Percentiles rank a stretch among this genome's conserved stretches.
Evolutionary conservation across 2,329 filamentous ascomycete genomes (phyloP).

Genomic region (Claviceps maximensis): DNA sequence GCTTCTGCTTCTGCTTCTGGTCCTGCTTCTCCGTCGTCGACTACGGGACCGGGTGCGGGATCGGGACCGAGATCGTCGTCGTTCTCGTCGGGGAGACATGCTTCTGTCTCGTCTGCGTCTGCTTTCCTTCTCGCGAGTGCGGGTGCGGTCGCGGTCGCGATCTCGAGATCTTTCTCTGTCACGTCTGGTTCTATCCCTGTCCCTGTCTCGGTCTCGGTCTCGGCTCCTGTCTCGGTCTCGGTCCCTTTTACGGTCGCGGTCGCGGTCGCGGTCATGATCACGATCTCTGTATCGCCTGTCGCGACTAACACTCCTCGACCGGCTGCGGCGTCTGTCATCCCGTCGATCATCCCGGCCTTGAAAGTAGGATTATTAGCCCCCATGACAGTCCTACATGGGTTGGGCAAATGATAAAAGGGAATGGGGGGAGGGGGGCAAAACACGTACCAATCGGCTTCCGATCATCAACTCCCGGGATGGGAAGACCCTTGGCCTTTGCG

Average conservation of each 20-base stretch:
- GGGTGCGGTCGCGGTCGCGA: constrained; percentile 19
- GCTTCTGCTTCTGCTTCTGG: constrained; percentile 3
- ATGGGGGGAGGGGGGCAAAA: not conserved
- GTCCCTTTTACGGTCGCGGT: constrained; percentile 20
- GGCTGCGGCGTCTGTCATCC: constrained; percentile 24
- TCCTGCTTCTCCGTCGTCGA: constrained; percentile 26
- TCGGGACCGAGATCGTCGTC: constrained; percentile 18
- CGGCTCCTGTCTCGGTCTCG: constrained; percentile 19
- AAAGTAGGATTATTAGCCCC: not conserved
- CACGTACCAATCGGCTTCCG: constrained; percentile 17
- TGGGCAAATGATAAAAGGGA: not conserved
- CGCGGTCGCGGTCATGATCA: constrained; percentile 22
- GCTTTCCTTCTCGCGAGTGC: not conserved
- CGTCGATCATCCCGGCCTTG: constrained; percentile 16
- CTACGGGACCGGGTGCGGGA: constrained; percentile 9
- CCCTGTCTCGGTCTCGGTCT: constrained; percentile 21
- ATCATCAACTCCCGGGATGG: constrained; percentile 44
- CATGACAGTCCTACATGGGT: not conserved
- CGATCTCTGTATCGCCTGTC: constrained; percentile 19
- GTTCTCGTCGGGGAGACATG: constrained; percentile 21
- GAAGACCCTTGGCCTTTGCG: constrained; percentile 44
- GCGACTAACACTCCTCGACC: constrained; percentile 18
- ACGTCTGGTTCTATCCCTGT: constrained; percentile 24
- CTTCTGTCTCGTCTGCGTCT: constrained; percentile 14
- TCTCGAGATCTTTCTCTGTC: constrained; percentile 21